Percentiles rank a stretch among this genome's conserved stretches.
phyloP scores from a whole-genome alignment of 2,329 filamentous ascomycete genomes.

The Fusarium verrucosum region DNA sequence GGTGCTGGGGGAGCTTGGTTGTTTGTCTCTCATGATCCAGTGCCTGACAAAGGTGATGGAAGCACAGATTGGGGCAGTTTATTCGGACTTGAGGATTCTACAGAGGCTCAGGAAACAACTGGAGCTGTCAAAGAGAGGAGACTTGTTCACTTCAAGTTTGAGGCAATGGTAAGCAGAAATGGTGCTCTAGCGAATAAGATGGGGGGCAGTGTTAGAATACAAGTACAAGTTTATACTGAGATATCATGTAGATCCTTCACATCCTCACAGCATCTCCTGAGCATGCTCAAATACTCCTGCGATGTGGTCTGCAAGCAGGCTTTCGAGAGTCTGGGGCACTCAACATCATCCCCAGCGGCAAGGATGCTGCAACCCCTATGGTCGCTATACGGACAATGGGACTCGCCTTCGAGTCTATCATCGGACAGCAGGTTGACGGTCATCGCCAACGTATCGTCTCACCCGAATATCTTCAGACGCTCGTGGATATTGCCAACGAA shows the following conservation, averaged over 20 bases:
- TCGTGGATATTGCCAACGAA: slow-evolving; percentile 77
- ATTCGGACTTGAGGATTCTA: slow-evolving; percentile 40
- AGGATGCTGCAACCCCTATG: slow-evolving; percentile 66
- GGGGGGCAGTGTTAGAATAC: slow-evolving; percentile 38
- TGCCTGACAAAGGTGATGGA: slow-evolving; percentile 51
- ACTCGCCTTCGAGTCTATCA: slow-evolving; percentile 80
- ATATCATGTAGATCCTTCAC: slow-evolving; percentile 77
- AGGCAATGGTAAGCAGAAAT: slow-evolving; percentile 82
- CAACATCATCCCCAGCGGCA: slow-evolving; percentile 59
- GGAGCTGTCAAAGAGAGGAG: slow-evolving; percentile 50
- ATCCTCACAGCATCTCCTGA: slow-evolving; percentile 78
- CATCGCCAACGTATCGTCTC: slow-evolving; percentile 63
- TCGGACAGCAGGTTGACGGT: slow-evolving; percentile 66
- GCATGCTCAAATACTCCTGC: slow-evolving; percentile 79
- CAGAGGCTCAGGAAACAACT: slow-evolving; percentile 40
- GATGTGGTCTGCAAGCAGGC: slow-evolving; percentile 80
- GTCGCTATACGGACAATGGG: slow-evolving; percentile 88
- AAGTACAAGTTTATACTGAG: slow-evolving; percentile 37
- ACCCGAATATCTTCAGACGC: slow-evolving; percentile 70
- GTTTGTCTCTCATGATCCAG: slow-evolving; percentile 84
- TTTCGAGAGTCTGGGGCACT: slow-evolving; percentile 92
- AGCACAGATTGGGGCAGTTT: slow-evolving; percentile 46
- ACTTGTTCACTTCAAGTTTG: slow-evolving; percentile 87
- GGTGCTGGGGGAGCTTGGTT: slow-evolving; percentile 86
- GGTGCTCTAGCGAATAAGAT: background rate